A percentile compares a stretch with the other conserved stretches of the same genome.
These are phyloP conservation scores for Amyloporia xantha DNA, from an alignment of 768 basidiomycete genomes.

Conservation along the genomic window DNA sequence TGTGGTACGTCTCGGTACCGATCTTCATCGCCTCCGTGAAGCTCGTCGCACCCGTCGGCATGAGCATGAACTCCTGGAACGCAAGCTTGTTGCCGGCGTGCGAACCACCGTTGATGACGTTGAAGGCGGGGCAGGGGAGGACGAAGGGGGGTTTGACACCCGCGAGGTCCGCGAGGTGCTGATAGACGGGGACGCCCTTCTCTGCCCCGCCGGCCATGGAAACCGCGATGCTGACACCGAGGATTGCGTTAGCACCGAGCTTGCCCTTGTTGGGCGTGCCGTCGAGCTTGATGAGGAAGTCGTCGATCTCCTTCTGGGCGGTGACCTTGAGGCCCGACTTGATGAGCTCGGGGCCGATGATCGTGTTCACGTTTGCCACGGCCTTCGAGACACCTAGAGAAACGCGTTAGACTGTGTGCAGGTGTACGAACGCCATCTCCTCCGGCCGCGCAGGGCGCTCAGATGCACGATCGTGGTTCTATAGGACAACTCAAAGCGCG, in stretches of 20 bases:
- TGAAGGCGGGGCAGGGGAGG: constrained; percentile 91
- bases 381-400: constrained; percentile 84
- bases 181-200: constrained; percentile 93
- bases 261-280: constrained; percentile 98
- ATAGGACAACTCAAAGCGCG: too few species aligned
- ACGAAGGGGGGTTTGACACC: constrained; percentile 92
- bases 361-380: constrained; percentile 87
- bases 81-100: constrained; percentile 99
- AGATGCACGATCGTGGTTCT: too few species aligned
- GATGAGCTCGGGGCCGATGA: constrained; percentile 86
- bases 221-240: constrained; percentile 95
- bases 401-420: too few species aligned
- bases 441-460: too few species aligned
- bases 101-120: constrained; percentile 99
- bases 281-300: constrained; percentile 97
- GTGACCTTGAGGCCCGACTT: constrained; percentile 78
- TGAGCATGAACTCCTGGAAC: constrained; percentile 99
- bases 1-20: constrained; percentile 96
- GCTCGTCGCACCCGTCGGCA: constrained; percentile 84
- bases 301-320: constrained; percentile 91
- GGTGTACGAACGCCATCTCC: too few species aligned
- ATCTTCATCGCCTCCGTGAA: constrained; percentile 99
- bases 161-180: constrained; percentile 93
- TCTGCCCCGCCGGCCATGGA: constrained; percentile 90
- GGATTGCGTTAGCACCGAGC: constrained; percentile 98